Evolutionary conservation across 139 green algal species (phyloP), one percentile per base, ranked within the genome.

Genomic region (Tetratostichococcus sp.): DNA sequence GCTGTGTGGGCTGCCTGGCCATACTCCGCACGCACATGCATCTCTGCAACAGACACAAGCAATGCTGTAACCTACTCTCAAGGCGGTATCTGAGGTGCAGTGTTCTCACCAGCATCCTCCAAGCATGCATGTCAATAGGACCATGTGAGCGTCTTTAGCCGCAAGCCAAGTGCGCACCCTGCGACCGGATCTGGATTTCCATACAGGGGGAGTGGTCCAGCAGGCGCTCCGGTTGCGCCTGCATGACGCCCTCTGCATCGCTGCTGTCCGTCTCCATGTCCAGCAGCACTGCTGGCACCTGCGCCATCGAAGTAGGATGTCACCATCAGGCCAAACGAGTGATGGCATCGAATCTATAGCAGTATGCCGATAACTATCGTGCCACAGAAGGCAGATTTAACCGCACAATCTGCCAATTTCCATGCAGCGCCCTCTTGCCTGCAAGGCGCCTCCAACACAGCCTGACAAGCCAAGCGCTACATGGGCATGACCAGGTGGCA

Each of bases 161-260:
- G n/a, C 16, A 25, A 35, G 26, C 42, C 39, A 67, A 16, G 16
- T 25, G 26, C 77, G 58, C 72, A 82, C 77, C 74, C 22, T 78
- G 73, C 1, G 89, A 92, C 30, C 89, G 81, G n/a, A 94, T 87
- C 79, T 94, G 89, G 57, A 96, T 71, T 84, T 96, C 91, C 71
- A 96, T 33, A 43, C 67, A 74, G 34, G 71, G 30, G 8, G 17
- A 62, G 17, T 62, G 50, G 17, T 62, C 50, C 14, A 62, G 2
- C 14, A 62, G 11, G 17, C 19, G 50, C 50, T 26, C 17, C 50
- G 50, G 50, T 2, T 62, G 50, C 50, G 50, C 50, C 50, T 25
- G 16, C 3, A 31, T 30, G 11, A 75, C 35, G 22, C 22, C 31
- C 17, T 11, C 71, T 17, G 34, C 71, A 2, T 30, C 21, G 23